Percentiles rank a stretch among this genome's conserved stretches.
phyloP scores from a whole-genome alignment of 2,329 filamentous ascomycete genomes.

The Aspergillus neotritici region DNA sequence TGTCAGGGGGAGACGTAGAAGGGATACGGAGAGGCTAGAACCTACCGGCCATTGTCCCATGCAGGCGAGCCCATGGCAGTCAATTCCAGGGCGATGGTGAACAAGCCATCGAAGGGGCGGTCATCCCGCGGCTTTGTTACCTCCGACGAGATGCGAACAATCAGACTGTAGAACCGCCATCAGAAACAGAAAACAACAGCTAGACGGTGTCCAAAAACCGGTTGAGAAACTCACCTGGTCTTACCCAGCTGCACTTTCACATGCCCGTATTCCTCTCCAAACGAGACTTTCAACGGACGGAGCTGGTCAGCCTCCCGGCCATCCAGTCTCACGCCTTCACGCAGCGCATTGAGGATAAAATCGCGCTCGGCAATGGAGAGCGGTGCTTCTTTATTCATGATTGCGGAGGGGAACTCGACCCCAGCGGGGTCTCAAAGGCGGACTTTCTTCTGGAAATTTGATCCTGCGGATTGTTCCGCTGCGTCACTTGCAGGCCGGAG shows the following conservation, averaged over 20 bases:
- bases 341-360: conserved; percentile 78
- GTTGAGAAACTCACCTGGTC: conserved; percentile 62
- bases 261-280: conserved; percentile 87
- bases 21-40: too few relatives aligned
- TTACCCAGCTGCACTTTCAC: conserved; percentile 83
- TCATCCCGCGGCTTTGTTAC: conserved; percentile 80
- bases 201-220: not conserved
- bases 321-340: conserved; percentile 76
- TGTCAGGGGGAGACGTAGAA: too few relatives aligned
- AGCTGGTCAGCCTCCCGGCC: conserved; percentile 76
- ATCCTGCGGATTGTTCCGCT: conserved; percentile 8
- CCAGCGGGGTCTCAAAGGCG: conserved; percentile 18
- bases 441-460: conserved; percentile 15
- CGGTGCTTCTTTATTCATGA: conserved; percentile 87
- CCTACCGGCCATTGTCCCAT: conserved; percentile 74
- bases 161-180: conserved; percentile 16
- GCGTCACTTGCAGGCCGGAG: conserved; percentile 15
- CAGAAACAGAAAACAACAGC: not conserved
- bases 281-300: conserved; percentile 68
- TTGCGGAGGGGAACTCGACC: conserved; percentile 23
- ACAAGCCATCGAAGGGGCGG: conserved; percentile 90
- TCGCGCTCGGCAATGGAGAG: conserved; percentile 82
- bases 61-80: conserved; percentile 86
- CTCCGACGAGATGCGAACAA: conserved; percentile 81
- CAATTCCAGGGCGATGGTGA: conserved; percentile 86